Percentiles rank a stretch among this genome's conserved stretches.
phyloP scores from a whole-genome alignment of 2,329 filamentous ascomycete genomes.

The Xylaria sp. region DNA sequence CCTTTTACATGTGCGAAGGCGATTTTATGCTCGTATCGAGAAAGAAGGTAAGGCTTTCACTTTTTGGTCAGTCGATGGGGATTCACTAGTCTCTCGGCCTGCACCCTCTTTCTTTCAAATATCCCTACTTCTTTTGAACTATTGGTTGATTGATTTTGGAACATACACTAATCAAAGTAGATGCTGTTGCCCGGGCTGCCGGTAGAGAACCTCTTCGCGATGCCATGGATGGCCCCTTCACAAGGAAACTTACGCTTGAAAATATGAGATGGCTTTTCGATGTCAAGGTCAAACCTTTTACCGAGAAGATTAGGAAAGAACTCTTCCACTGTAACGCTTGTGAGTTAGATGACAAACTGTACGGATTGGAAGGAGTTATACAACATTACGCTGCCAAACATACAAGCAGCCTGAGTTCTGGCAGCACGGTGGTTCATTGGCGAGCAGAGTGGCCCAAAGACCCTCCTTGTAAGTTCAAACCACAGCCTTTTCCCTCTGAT shows the following conservation, averaged over 20 bases:
- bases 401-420: constrained; percentile 70
- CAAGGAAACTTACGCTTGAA: constrained; percentile 56
- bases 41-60: constrained; percentile 48
- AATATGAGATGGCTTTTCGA: constrained; percentile 90
- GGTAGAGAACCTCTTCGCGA: constrained; percentile 54
- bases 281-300: constrained; percentile 73
- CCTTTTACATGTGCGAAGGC: constrained; percentile 67
- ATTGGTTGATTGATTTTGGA: neutral
- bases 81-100: neutral
- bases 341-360: constrained; percentile 67
- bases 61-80: neutral
- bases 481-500: neutral
- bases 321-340: constrained; percentile 78
- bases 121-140: neutral
- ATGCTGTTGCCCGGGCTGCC: constrained; percentile 52
- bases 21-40: constrained; percentile 67
- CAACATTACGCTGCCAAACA: constrained; percentile 88
- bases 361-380: constrained; percentile 78
- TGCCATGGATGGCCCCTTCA: constrained; percentile 58
- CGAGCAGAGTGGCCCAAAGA: constrained; percentile 78
- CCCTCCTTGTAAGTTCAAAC: constrained; percentile 62
- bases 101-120: neutral
- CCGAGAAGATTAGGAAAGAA: constrained; percentile 70
- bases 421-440: constrained; percentile 78
- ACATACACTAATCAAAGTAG: constrained; percentile 13